Evolutionary conservation across 2,329 filamentous ascomycete genomes (phyloP).

Genomic region (Fusarium sp.): DNA sequence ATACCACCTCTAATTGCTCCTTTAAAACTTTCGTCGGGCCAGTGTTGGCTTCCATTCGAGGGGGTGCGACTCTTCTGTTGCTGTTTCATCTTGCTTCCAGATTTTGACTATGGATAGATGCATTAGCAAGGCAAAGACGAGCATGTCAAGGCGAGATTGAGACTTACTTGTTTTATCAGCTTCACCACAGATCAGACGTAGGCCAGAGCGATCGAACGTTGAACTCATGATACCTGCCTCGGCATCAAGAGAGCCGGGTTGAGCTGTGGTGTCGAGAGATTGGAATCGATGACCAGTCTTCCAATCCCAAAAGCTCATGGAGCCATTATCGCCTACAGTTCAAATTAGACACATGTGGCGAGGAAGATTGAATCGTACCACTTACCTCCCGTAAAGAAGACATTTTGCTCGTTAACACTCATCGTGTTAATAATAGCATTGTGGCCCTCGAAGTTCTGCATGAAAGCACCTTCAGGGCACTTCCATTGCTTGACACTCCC

Average conservation of each 20-base stretch:
- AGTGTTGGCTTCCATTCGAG: constrained; percentile 90
- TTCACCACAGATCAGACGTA: constrained; percentile 92
- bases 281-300: constrained; percentile 95
- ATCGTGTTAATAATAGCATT: constrained; percentile 97
- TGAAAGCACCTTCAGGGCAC: constrained; percentile 95
- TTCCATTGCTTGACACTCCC: constrained; percentile 99
- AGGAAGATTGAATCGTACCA: background rate
- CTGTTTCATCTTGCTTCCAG: constrained; percentile 93
- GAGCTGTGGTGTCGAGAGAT: constrained; percentile 86
- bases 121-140: constrained; percentile 38
- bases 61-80: constrained; percentile 90
- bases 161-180: constrained; percentile 88
- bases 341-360: constrained; percentile 10
- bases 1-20: constrained; percentile 1
- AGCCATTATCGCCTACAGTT: constrained; percentile 81
- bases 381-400: constrained; percentile 85
- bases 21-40: constrained; percentile 78
- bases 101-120: constrained; percentile 74
- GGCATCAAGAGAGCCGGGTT: constrained; percentile 92
- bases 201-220: constrained; percentile 88
- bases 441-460: constrained; percentile 98
- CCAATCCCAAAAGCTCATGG: constrained; percentile 99
- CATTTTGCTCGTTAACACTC: constrained; percentile 92
- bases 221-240: constrained; percentile 95
- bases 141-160: background rate